Percentiles rank a stretch among this genome's conserved stretches.
phyloP scores from a whole-genome alignment of 768 basidiomycete species.

The Leucocoprinus birnbaumii region DNA sequence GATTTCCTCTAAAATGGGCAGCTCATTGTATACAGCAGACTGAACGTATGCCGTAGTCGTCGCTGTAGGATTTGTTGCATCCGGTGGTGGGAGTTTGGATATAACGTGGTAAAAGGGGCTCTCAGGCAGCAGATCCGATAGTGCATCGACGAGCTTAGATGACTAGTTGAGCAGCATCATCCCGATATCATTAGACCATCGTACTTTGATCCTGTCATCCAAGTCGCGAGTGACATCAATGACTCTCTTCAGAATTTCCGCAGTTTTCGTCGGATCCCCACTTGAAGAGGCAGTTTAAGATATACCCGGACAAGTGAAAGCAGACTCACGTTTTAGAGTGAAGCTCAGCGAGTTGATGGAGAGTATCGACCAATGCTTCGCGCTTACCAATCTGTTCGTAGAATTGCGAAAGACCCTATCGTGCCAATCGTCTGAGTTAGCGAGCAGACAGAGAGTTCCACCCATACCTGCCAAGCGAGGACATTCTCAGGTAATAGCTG shows the following conservation, averaged over 20 bases:
- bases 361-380: slow-evolving; percentile 50
- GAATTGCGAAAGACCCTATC: slow-evolving; percentile 69
- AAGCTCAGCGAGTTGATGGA: slow-evolving; percentile 56
- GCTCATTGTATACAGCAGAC: slow-evolving; percentile 61
- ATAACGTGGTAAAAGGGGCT: slow-evolving; percentile 65
- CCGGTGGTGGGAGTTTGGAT: slow-evolving; percentile 65
- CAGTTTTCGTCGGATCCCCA: slow-evolving; percentile 74
- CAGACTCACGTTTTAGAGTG: slow-evolving; percentile 56
- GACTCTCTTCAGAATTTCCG: slow-evolving; percentile 76
- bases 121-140: slow-evolving; percentile 72
- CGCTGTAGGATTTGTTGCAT: slow-evolving; percentile 69
- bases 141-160: slow-evolving; percentile 58
- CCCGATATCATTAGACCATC: slow-evolving; percentile 13
- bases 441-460: slow-evolving; percentile 16
- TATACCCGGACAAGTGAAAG: neutral
- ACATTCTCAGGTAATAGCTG: slow-evolving; percentile 62
- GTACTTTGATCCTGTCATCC: slow-evolving; percentile 55
- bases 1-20: slow-evolving; percentile 73
- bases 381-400: slow-evolving; percentile 65
- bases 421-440: slow-evolving; percentile 1
- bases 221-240: slow-evolving; percentile 41
- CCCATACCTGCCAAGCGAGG: slow-evolving; percentile 81
- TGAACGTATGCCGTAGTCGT: slow-evolving; percentile 60
- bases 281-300: slow-evolving; percentile 32
- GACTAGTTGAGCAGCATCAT: slow-evolving; percentile 2